A percentile compares a stretch with the other conserved stretches of the same genome.
Evolutionary conservation across 2,329 filamentous ascomycete species (phyloP).

Genomic region (Fonsecaea pedrosoi): DNA sequence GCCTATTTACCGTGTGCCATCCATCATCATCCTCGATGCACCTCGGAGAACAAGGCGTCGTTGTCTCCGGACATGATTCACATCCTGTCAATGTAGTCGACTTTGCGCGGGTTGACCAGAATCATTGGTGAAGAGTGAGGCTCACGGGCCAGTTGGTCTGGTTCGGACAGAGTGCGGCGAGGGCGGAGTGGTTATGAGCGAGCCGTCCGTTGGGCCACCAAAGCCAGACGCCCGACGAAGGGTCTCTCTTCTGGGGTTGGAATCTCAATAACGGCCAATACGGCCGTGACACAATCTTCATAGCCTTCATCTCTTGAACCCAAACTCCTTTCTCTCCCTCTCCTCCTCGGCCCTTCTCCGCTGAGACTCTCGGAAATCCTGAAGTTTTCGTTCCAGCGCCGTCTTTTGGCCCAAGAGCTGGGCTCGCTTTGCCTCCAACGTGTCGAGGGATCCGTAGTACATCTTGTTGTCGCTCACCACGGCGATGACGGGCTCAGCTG

Average conservation of each 20-base stretch:
- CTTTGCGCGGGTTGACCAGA: neutral
- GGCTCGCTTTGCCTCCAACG: constrained; percentile 28
- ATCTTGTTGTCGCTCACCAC: neutral
- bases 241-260: neutral
- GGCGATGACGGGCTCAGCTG: neutral
- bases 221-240: neutral
- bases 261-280: neutral
- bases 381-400: constrained; percentile 30
- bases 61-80: neutral
- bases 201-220: neutral
- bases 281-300: neutral
- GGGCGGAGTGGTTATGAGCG: neutral
- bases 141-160: neutral
- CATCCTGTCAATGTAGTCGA: neutral
- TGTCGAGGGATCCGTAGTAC: constrained; percentile 21
- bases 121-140: neutral
- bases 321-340: constrained; percentile 27
- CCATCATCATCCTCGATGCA: neutral
- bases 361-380: constrained; percentile 26
- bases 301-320: constrained; percentile 21
- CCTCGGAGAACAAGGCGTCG: neutral
- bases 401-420: constrained; percentile 29
- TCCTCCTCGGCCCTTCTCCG: constrained; percentile 22
- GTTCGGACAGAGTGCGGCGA: neutral
- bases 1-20: neutral